Base-by-base conservation (phyloP, 192 early-diverging fungal genomes). In the Linnemannia hyalina region DNA sequence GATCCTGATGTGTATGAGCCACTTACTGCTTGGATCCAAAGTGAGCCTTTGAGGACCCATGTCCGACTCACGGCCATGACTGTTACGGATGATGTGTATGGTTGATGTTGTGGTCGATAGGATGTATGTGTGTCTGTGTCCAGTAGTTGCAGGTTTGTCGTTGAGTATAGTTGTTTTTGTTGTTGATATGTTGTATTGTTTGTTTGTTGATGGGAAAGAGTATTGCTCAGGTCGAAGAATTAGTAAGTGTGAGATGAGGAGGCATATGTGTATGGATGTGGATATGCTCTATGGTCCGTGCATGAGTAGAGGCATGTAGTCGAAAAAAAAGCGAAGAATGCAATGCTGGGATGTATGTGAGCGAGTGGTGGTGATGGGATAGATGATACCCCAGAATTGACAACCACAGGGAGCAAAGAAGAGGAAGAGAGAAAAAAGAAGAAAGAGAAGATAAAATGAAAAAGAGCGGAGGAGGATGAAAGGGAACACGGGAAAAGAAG, bases 11-110 rank as follows among this genome's bases (percentile, higher is more conserved):
- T 49, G 23, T n/a, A 42, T 76, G 55, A 60, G 57, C 57, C 22
- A 76, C 75, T 57, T 74, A 81, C 80, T 22, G 80, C 80, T 47
- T 81, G 80, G 42, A 69, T 60, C 80, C 80, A 81, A 29, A 81
- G 80, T 23, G 80, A 57, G 26, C 47, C 65, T 70, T 75, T 81
- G 73, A 81, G 80, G 46, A 81, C 7, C 46, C 38, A 47, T 32
- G 80, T 54, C 68, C 73, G 46, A 47, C 47, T 49, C 16, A 49
- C 16, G n/a, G 40, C 55, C 80, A 81, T 81, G 26, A 22, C 44
- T 42, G 18, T 35, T 35, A 35, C 1, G 13, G 22, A 11, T 35
- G 35, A 2, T 26, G 52, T 46, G 20, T 29, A 15, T 47, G n/a
- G n/a, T 60, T 65, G 29, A 29, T 11, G 26, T 65, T 60, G 11